phyloP scores from a whole-genome alignment of 2,329 filamentous ascomycete genomes.

The Dichotomopilus funicola region DNA sequence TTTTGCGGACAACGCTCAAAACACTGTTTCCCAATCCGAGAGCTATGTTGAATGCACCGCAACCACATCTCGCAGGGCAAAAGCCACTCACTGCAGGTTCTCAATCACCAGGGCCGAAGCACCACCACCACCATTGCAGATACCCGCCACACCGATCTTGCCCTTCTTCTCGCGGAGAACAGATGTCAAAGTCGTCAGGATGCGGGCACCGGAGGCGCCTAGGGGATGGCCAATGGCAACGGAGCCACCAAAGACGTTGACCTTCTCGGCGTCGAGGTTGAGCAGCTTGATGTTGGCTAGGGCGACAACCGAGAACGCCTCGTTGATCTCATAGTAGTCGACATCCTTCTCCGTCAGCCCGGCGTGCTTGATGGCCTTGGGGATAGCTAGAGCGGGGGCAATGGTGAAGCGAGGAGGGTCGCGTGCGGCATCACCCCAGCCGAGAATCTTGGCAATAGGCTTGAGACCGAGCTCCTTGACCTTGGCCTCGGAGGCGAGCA shows the following conservation, averaged over 20 bases:
- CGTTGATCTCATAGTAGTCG: slow-evolving; percentile 98
- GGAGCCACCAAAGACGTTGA: slow-evolving; percentile 91
- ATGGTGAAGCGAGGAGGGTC: slow-evolving; percentile 94
- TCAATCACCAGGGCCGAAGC: slow-evolving; percentile 92
- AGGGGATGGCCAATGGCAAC: slow-evolving; percentile 95
- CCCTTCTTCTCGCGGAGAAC: slow-evolving; percentile 86
- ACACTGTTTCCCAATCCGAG: background rate
- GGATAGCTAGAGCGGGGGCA: slow-evolving; percentile 85
- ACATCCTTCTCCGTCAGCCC: slow-evolving; percentile 70
- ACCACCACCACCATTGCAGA: slow-evolving; percentile 97
- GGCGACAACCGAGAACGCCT: slow-evolving; percentile 95
- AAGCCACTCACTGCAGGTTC: slow-evolving; percentile 47
- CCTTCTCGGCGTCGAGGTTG: slow-evolving; percentile 69
- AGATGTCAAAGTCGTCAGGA: slow-evolving; percentile 80
- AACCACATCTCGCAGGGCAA: background rate
- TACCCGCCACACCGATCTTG: slow-evolving; percentile 89
- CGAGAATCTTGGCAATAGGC: slow-evolving; percentile 91
- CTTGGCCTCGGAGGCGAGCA: slow-evolving; percentile 90
- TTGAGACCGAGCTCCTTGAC: slow-evolving; percentile 86
- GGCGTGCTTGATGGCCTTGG: slow-evolving; percentile 95
- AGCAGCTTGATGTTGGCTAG: slow-evolving; percentile 95
- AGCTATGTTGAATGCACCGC: slow-evolving; percentile 4
- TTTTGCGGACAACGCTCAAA: slow-evolving; percentile 9
- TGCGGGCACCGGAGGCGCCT: slow-evolving; percentile 87
- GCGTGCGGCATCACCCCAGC: slow-evolving; percentile 92